These are phyloP conservation scores for Austroboletus eburneus DNA, from an alignment of 768 basidiomycete species.

Conservation along the genomic window DNA sequence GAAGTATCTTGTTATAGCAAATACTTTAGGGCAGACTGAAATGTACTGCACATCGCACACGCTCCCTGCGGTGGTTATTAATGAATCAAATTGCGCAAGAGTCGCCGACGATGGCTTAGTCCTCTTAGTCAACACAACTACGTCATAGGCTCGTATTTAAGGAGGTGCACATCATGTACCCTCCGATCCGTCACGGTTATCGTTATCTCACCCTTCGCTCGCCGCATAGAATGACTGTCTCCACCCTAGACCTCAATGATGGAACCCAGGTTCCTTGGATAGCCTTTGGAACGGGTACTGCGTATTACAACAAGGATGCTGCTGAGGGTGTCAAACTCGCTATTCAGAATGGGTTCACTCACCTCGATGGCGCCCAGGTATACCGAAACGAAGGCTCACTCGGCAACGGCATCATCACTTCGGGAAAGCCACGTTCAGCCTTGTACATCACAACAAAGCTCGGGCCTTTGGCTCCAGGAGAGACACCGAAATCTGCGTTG, in stretches of 20 bases:
- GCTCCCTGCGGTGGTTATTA: no score
- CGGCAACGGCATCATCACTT: conserved; percentile 46
- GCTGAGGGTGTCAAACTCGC: conserved; percentile 38
- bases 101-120: conserved; percentile 12
- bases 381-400: conserved; percentile 55
- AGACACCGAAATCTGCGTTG: conserved; percentile 47
- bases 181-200: no score
- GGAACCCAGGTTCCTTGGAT: conserved; percentile 51
- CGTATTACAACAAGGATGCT: conserved; percentile 44
- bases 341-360: conserved; percentile 53
- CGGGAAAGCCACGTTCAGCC: conserved; percentile 48
- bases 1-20: conserved; percentile 4
- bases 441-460: conserved; percentile 66
- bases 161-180: no score
- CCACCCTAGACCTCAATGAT: conserved; percentile 49
- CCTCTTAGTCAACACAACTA: conserved; percentile 12
- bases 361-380: conserved; percentile 61
- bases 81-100: background rate
- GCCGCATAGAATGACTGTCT: conserved; percentile 21
- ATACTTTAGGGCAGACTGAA: conserved; percentile 45
- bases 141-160: conserved; percentile 1
- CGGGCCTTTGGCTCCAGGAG: conserved; percentile 28
- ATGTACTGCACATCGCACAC: no score
- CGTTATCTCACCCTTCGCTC: conserved; percentile 7
- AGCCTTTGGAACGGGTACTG: conserved; percentile 61